These are phyloP conservation scores for Blastomyces parvus DNA, from an alignment of 2,329 filamentous ascomycete species.

Conservation along the genomic window DNA sequence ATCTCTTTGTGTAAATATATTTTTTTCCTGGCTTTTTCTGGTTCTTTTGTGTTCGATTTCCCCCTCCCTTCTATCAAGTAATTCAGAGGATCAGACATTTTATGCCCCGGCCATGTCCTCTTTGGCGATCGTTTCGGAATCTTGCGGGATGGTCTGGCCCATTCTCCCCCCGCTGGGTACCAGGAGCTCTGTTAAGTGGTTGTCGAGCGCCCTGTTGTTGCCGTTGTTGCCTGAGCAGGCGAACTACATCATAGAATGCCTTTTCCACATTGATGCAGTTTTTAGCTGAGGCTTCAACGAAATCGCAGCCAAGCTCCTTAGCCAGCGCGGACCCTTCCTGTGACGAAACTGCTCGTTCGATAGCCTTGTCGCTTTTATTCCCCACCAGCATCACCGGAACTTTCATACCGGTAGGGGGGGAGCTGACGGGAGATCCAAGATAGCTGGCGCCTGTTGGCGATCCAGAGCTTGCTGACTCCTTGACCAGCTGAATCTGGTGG, in stretches of 20 bases:
- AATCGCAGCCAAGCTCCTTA: slow-evolving; percentile 86
- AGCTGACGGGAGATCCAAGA: slow-evolving; percentile 40
- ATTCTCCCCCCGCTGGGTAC: slow-evolving; percentile 28
- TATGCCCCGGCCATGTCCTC: slow-evolving; percentile 28
- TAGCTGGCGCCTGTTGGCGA: slow-evolving; percentile 45
- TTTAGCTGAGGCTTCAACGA: slow-evolving; percentile 93
- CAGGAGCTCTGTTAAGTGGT: slow-evolving; percentile 30
- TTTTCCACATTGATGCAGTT: slow-evolving; percentile 98
- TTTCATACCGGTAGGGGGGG: slow-evolving; percentile 47
- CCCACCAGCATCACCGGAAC: slow-evolving; percentile 97
- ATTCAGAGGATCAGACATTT: slow-evolving; percentile 31
- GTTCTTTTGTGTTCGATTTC: not conserved
- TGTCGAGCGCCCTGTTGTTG: slow-evolving; percentile 39
- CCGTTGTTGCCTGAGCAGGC: slow-evolving; percentile 76
- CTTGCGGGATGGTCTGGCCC: slow-evolving; percentile 32
- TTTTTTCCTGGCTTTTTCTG: not conserved
- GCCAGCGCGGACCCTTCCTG: slow-evolving; percentile 91
- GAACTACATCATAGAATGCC: slow-evolving; percentile 94
- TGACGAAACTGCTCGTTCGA: slow-evolving; percentile 90
- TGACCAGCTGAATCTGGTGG: slow-evolving; percentile 93
- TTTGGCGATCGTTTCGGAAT: slow-evolving; percentile 32
- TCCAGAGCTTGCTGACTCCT: slow-evolving; percentile 62
- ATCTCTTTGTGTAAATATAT: not conserved
- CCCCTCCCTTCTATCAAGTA: not conserved
- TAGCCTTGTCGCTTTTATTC: slow-evolving; percentile 95